Base-by-base conservation (phyloP, 2,329 filamentous ascomycete species). In the Taxawa tesnikishii region DNA sequence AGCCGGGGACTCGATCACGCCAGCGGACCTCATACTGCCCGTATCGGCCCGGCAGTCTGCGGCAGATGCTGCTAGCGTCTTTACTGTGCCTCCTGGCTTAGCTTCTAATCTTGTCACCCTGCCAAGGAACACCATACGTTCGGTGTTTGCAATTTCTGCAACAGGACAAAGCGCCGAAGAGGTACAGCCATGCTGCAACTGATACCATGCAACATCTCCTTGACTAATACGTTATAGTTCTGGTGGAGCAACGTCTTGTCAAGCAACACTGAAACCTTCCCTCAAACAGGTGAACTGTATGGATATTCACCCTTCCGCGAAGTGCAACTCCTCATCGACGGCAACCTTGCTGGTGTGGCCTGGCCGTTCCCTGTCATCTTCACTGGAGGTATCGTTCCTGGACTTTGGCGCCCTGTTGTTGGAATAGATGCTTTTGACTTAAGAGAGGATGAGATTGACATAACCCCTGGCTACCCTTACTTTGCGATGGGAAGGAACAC, bases 321-420 rank as follows among this genome's bases (percentile, higher is more conserved):
- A 56, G 67, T 90, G 1, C 81, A 87, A 44, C 60, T 90, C 1
- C 61, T 70, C 26, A 81, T 92, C 32, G 83, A 92, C 47, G 79
- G 70, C 1, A 57, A 67, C 12, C 55, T 88, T 14, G 80, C 79
- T 2, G 83, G 83, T 2, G 73, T 85, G 2, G 70, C 74, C 18
- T 90, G 80, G 81, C 84, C 83, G 1, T 88, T 82, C 45, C 82
- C 83, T 0, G 68, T 84, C 12, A 77, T 92, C 29, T 88, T 87
- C 45, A 87, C 83, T 0, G 83, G 84, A 3, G 83, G 83, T 2
- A 65, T 92, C 5, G 76, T 79, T 1, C 82, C 82, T 4, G 73
- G 74, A 1, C 67, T 90, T 24, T 84, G 85, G 69, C 66, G 81
- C 5, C 83, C 83, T 0, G 68, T 90, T 33, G 83, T 82, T 3